Conservation (phyloP, 2,329 filamentous ascomycete genomes). For the Pseudogymnoascus sp. region DNA sequence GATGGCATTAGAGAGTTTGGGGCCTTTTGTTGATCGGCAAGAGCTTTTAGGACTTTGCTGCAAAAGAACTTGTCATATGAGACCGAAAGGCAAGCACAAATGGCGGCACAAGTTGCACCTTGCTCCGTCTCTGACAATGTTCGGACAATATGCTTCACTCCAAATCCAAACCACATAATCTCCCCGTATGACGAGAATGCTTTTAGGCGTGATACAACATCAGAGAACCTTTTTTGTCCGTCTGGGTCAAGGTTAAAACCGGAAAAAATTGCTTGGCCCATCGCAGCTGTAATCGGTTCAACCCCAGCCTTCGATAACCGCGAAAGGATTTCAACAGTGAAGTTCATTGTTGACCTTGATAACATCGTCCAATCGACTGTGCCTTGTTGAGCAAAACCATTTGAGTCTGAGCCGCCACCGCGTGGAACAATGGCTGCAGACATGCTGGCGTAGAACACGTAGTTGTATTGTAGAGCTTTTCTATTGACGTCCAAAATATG, state of each 20-base stretch:
- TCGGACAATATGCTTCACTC: constrained; percentile 17
- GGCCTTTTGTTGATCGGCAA: constrained; percentile 5
- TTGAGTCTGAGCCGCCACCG: neutral
- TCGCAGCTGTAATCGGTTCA: constrained; percentile 14
- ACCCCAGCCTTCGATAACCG: constrained; percentile 16
- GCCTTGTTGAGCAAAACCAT: constrained; percentile 11
- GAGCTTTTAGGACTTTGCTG: constrained; percentile 5
- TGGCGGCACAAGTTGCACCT: constrained; percentile 12
- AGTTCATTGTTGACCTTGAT: constrained; percentile 12
- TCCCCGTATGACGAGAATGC: constrained; percentile 14
- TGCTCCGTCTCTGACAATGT: constrained; percentile 17
- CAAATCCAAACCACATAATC: constrained; percentile 20
- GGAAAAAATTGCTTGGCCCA: constrained; percentile 14
- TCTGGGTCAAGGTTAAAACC: constrained; percentile 11
- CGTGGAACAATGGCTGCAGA: neutral
- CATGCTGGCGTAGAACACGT: neutral
- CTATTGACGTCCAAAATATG: neutral
- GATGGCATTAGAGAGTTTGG: constrained; percentile 13
- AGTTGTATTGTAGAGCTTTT: neutral
- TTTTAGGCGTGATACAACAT: constrained; percentile 12
- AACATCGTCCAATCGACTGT: constrained; percentile 17
- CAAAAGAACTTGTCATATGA: constrained; percentile 7
- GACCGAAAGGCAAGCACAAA: constrained; percentile 17
- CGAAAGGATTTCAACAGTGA: constrained; percentile 13
- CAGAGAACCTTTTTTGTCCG: constrained; percentile 9